Evolutionary conservation across 139 green algal species (phyloP), one percentile per base, ranked within the genome.

Genomic region (Monoraphidium neglectum): DNA sequence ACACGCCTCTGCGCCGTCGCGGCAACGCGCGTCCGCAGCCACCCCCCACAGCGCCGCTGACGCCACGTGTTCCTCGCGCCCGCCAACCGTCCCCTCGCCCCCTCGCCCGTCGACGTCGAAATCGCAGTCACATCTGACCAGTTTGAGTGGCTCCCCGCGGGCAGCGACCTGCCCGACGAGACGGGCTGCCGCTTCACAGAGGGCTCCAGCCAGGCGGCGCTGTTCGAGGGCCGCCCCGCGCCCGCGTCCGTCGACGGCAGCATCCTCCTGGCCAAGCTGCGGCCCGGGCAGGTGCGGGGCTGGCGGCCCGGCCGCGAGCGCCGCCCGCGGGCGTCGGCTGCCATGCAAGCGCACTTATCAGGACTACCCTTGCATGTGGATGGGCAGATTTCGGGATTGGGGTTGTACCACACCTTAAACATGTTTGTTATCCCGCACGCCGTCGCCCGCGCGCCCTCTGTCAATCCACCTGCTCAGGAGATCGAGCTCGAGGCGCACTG

Each of bases 211-310:
- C 64, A 62, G 21, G 37, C 28, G 18, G 30, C 37, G 18, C n/a
- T 2, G 66, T 77, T 74, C 60, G 77, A 28, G 26, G 35, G n/a
- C 2, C 28, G 1, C 18, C 54, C 66, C 0, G 23, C 38, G 16
- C 78, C 76, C 0, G 57, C 83, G 16, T 74, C 84, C 0, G 90
- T 97, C 32, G 78, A 98, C 63, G 73, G 89, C 1, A 87, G 98
- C 80, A 98, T 99, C 74, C 85, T 98, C 46, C 80, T 99, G n/a
- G 93, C 94, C 63, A 97, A 96, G 83, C 76, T 99, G 69, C 75
- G 85, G 18, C 85, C 91, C 5, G 91, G 92, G 8, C 91, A 94
- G 77, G 82, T 83, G 15, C 1, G 51, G 21, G n/a, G n/a, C n/a
- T n/a, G n/a, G n/a, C n/a, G n/a, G n/a, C 30, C 3, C 33, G 1